phyloP scores from a whole-genome alignment of 2,329 filamentous ascomycete genomes.

The Mycogone perniciosa region DNA sequence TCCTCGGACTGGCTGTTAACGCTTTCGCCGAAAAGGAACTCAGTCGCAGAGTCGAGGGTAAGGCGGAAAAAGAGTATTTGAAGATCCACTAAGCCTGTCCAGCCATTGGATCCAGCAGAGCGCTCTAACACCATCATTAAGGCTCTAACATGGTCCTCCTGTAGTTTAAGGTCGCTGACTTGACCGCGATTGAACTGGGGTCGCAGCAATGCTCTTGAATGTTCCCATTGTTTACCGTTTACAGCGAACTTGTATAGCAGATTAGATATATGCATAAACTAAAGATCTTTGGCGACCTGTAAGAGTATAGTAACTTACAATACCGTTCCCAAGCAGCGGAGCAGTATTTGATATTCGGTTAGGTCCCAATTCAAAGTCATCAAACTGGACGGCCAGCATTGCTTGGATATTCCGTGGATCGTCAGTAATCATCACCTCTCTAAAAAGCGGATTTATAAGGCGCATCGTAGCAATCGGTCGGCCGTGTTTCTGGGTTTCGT shows the following conservation, averaged over 20 bases:
- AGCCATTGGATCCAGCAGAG: constrained; percentile 25
- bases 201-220: constrained; percentile 32
- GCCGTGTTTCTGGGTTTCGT: constrained; percentile 8
- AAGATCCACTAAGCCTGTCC: constrained; percentile 35
- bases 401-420: constrained; percentile 25
- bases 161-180: constrained; percentile 37
- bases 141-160: constrained; percentile 32
- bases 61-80: constrained; percentile 42
- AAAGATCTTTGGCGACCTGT: background rate
- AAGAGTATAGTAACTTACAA: too few relatives aligned
- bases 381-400: constrained; percentile 21
- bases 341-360: constrained; percentile 21
- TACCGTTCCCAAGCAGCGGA: constrained; percentile 39
- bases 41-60: constrained; percentile 42
- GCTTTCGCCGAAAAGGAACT: constrained; percentile 58
- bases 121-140: constrained; percentile 20
- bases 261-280: too few relatives aligned
- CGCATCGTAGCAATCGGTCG: constrained; percentile 17
- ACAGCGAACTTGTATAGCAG: constrained; percentile 23
- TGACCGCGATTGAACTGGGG: constrained; percentile 37
- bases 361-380: constrained; percentile 21
- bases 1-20: constrained; percentile 33
- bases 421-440: constrained; percentile 16
- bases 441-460: constrained; percentile 15
- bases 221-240: constrained; percentile 31